These are phyloP conservation scores for Colletotrichum lini DNA, from an alignment of 2,329 filamentous ascomycete genomes.

Conservation along the genomic window DNA sequence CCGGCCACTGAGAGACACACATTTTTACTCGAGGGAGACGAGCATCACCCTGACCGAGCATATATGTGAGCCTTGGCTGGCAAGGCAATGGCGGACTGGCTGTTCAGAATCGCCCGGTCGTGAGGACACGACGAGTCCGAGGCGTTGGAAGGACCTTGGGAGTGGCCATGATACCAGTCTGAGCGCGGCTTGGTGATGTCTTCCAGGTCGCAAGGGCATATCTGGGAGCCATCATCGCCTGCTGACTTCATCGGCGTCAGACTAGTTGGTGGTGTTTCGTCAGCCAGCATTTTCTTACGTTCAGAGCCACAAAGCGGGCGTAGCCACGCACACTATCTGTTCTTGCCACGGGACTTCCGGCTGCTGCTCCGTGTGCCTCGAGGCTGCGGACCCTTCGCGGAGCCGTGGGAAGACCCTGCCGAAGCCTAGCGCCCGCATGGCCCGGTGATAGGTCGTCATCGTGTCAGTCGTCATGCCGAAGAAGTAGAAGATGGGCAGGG, in stretches of 20 bases:
- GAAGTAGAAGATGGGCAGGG: slow-evolving; percentile 65
- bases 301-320: neutral
- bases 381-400: slow-evolving; percentile 47
- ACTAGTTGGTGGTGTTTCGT: slow-evolving; percentile 1
- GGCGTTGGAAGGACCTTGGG: neutral
- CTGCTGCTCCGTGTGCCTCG: neutral
- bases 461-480: slow-evolving; percentile 71
- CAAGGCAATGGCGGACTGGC: neutral
- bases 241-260: neutral
- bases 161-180: neutral
- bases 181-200: neutral
- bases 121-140: too few relatives aligned
- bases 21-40: neutral
- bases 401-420: slow-evolving; percentile 61
- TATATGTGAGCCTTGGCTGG: neutral
- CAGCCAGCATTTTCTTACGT: neutral
- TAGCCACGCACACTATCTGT: slow-evolving; percentile 18
- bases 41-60: neutral
- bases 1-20: neutral
- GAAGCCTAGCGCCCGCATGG: slow-evolving; percentile 58
- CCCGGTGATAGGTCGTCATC: slow-evolving; percentile 62
- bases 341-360: slow-evolving; percentile 3
- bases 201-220: neutral
- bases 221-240: neutral
- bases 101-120: neutral